These are phyloP conservation scores for Trichosporon inkin DNA, from an alignment of 1,284 basidiomycete species.

Conservation along the genomic window DNA sequence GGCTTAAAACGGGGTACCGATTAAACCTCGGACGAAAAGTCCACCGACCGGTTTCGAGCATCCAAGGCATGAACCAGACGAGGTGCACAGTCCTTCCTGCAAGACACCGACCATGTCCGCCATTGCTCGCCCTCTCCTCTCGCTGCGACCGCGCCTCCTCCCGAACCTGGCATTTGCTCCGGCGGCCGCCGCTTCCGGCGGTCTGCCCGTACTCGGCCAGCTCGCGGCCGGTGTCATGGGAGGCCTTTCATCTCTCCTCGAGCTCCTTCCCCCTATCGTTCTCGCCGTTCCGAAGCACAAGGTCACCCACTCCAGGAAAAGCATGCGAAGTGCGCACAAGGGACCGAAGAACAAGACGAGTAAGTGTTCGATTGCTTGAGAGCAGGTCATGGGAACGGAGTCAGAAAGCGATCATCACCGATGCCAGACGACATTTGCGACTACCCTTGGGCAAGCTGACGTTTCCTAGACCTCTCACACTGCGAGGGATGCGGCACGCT, in stretches of 20 bases:
- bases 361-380: conserved; percentile 50
- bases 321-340: conserved; percentile 93
- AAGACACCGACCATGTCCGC: conserved; percentile 23
- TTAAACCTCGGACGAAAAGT: neutral
- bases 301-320: conserved; percentile 85
- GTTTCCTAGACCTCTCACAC: conserved; percentile 73
- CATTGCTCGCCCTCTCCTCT: conserved; percentile 16
- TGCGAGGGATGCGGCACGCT: conserved; percentile 87
- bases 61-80: neutral
- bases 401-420: too few relatives aligned
- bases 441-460: too few relatives aligned
- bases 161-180: conserved; percentile 34
- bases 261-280: conserved; percentile 80
- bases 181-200: conserved; percentile 22
- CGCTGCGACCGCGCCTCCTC: conserved; percentile 24
- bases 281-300: conserved; percentile 94
- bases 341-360: conserved; percentile 91
- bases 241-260: conserved; percentile 58
- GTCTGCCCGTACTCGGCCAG: conserved; percentile 7
- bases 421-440: too few relatives aligned
- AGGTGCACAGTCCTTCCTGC: neutral
- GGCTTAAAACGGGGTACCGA: neutral
- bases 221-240: conserved; percentile 21
- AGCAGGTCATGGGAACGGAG: too few relatives aligned
- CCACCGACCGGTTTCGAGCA: neutral